Evolutionary conservation across 805 yeast genomes (phyloP).

Genomic region (Debaryomyces tyrocola): DNA sequence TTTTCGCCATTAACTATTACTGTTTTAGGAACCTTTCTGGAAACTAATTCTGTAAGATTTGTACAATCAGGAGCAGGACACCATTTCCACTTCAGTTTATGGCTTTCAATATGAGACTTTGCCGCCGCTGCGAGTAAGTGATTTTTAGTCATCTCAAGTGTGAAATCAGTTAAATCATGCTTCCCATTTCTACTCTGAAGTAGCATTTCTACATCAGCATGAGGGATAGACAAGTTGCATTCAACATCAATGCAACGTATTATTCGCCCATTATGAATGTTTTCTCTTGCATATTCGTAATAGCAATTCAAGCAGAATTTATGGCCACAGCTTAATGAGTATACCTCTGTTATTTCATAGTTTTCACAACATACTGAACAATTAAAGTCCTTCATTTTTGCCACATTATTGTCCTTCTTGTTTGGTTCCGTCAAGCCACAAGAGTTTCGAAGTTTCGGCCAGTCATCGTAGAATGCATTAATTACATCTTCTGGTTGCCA

Average conservation of each 20-base stretch:
- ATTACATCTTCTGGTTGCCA: slow-evolving; percentile 44
- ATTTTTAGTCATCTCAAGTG: slow-evolving; percentile 21
- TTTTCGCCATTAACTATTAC: slow-evolving; percentile 2
- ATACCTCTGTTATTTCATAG: slow-evolving; percentile 32
- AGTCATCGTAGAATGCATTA: slow-evolving; percentile 35
- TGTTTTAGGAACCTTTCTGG: slow-evolving; percentile 3
- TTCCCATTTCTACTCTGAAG: slow-evolving; percentile 3
- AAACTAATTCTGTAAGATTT: slow-evolving; percentile 45
- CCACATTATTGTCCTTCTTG: slow-evolving; percentile 8
- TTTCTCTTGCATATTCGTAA: slow-evolving; percentile 52
- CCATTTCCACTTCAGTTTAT: slow-evolving; percentile 57
- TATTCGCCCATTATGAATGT: slow-evolving; percentile 41
- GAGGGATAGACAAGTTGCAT: slow-evolving; percentile 46
- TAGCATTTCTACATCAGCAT: slow-evolving; percentile 32
- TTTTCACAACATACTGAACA: slow-evolving; percentile 79
- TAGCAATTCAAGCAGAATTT: slow-evolving; percentile 71
- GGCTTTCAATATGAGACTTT: slow-evolving; percentile 48
- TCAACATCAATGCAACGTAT: slow-evolving; percentile 68
- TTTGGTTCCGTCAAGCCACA: slow-evolving; percentile 25
- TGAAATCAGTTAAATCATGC: slow-evolving; percentile 13
- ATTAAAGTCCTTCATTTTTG: slow-evolving; percentile 22
- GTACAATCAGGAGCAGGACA: slow-evolving; percentile 87
- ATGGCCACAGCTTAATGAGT: slow-evolving; percentile 68
- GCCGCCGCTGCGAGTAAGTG: slow-evolving; percentile 40
- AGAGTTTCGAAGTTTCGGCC: slow-evolving; percentile 19